phyloP scores from a whole-genome alignment of 495 filamentous ascomycete genomes.

The Penicillium mononematosum region DNA sequence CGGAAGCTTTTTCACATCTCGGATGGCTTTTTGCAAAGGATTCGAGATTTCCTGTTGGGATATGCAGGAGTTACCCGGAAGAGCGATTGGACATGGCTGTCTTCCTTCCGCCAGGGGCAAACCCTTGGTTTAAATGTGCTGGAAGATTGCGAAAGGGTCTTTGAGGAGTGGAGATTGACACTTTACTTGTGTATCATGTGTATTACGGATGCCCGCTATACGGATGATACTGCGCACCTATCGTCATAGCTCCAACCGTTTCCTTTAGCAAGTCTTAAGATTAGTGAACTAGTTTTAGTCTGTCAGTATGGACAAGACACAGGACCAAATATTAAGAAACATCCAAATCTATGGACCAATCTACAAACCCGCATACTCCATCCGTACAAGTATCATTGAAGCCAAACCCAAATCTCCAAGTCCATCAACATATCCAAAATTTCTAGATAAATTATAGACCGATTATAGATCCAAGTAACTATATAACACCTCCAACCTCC shows the following conservation, averaged over 20 bases:
- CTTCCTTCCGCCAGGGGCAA: slow-evolving; percentile 15
- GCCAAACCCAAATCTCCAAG: not conserved
- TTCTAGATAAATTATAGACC: not conserved
- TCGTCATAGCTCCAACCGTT: too few species aligned
- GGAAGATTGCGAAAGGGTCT: slow-evolving; percentile 13
- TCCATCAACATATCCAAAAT: not conserved
- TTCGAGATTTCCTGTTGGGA: slow-evolving; percentile 34
- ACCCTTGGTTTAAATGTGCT: slow-evolving; percentile 18
- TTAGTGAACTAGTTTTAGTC: not conserved
- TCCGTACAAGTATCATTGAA: not conserved
- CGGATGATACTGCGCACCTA: too few species aligned
- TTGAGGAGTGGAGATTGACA: slow-evolving; percentile 10
- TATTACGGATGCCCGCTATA: not conserved
- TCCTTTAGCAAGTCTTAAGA: not conserved
- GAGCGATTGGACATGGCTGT: slow-evolving; percentile 25
- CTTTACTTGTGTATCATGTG: not conserved
- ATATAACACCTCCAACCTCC: not conserved
- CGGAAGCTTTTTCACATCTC: slow-evolving; percentile 54
- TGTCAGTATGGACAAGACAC: too few species aligned
- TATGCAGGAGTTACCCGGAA: slow-evolving; percentile 18
- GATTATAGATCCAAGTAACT: not conserved
- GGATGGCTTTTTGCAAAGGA: slow-evolving; percentile 48
- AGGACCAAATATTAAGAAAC: too few species aligned
- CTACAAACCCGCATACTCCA: not conserved
- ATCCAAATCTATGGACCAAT: too few species aligned